Evolutionary conservation across 139 green algal species (phyloP), one percentile per base, ranked within the genome.

Genomic region (Chlamydomonas asymmetrica): DNA sequence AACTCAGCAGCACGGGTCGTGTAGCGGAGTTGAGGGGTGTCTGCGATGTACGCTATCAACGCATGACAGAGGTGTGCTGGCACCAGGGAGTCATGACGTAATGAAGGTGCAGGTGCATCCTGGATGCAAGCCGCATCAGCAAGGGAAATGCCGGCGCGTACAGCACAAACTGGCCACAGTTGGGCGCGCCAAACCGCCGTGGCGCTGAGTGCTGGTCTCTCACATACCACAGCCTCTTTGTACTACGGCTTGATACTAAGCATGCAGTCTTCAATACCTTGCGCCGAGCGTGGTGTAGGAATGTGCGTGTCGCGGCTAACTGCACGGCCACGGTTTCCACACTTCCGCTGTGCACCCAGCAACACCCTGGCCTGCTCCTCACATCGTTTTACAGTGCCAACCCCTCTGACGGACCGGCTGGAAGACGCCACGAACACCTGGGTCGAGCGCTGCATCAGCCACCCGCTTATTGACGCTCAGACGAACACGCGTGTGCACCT

Each of bases 401-500:
- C 0, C 9, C 31, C 1, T n/a, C 56, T 1, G 40, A 56, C 1
- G 40, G 56, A 6, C 20, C 25, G n/a, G n/a, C n/a, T n/a, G n/a
- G n/a, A n/a, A n/a, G n/a, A n/a, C n/a, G n/a, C n/a, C n/a, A n/a
- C n/a, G n/a, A n/a, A n/a, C 31, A 31, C 35, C 41, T 76, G 70
- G 70, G 23, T 68, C 1, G 22, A 65, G 18, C 70, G 18, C 9
- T 66, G 50, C 39, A 2, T 68, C 18, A n/a, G 59, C 9, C 2
- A 31, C 8, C 57, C 70, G 20, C 40, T 76, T 4, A 37, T 49
- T 27, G 70, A 76, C 70, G 2, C 70, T 0, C 7, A 18, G 31
- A 76, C 70, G 4, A 76, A 76, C 57, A 68, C 70, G 0, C 70
- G 70, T 41, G 57, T 76, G 31, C 57, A 76, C 57, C 5, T 76